These are phyloP conservation scores for Plasmodium malariae DNA, from an alignment of 169 alveolate genomes.

Conservation along the genomic window DNA sequence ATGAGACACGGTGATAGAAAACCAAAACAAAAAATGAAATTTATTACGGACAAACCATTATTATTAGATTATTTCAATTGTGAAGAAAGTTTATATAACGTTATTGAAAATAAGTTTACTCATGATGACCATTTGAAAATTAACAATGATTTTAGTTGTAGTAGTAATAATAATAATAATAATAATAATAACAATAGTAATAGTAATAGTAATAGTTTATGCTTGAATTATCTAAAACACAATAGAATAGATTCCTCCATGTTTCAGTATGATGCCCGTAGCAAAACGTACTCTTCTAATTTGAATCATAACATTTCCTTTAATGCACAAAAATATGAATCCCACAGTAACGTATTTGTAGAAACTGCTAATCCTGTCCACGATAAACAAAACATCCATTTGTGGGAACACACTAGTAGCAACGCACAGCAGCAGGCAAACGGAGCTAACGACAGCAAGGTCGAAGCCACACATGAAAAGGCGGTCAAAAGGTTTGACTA, in stretches of 20 bases:
- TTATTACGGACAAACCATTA: conserved; percentile 88
- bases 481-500: too few relatives aligned
- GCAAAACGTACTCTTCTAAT: not conserved
- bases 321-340: not conserved
- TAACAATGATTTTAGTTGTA: not conserved
- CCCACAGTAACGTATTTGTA: not conserved
- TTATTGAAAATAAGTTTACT: conserved; percentile 12
- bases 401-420: too few relatives aligned
- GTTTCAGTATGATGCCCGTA: not conserved
- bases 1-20: conserved; percentile 98
- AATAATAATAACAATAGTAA: too few relatives aligned
- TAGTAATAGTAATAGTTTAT: not conserved
- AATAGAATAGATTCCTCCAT: not conserved
- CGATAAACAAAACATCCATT: too few relatives aligned
- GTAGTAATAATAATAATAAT: not conserved
- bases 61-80: conserved; percentile 87
- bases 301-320: not conserved
- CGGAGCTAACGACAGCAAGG: too few relatives aligned
- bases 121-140: conserved; percentile 18
- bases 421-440: too few relatives aligned
- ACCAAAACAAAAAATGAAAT: conserved; percentile 97
- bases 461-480: too few relatives aligned
- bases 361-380: too few relatives aligned
- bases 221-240: not conserved
- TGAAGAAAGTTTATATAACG: conserved; percentile 59